Conservation (phyloP, 345 rosid genomes). For the Citrus inodora region DNA sequence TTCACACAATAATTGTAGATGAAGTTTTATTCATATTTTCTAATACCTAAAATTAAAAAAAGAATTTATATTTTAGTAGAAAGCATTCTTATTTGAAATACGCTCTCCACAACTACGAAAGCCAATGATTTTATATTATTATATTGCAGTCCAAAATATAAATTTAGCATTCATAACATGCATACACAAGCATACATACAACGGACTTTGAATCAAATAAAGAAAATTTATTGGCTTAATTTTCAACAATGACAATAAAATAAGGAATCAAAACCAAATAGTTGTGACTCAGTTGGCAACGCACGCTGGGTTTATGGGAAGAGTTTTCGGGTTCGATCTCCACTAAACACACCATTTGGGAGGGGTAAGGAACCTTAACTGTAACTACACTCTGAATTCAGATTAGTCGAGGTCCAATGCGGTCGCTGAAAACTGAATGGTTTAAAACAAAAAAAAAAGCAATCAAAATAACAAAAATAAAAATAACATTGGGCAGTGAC, state of each 20-base stretch:
- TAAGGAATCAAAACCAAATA: too few species aligned
- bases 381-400: accelerated
- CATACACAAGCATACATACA: background rate
- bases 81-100: too few species aligned
- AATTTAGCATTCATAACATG: background rate
- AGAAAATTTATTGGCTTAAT: background rate
- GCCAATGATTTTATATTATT: too few species aligned
- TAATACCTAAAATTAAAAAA: too few species aligned
- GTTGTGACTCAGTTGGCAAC: too few species aligned
- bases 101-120: too few species aligned
- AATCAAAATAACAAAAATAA: too few species aligned
- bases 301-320: too few species aligned
- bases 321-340: accelerated
- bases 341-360: too few species aligned
- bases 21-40: too few species aligned
- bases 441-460: background rate
- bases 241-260: background rate
- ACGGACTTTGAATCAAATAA: background rate
- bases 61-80: too few species aligned
- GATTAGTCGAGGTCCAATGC: accelerated
- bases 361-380: accelerated
- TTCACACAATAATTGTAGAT: too few species aligned
- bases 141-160: background rate
- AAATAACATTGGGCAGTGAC: background rate
- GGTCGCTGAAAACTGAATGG: accelerated